These are phyloP conservation scores for Auricularia cornea DNA, from an alignment of 768 basidiomycete genomes.

Conservation along the genomic window DNA sequence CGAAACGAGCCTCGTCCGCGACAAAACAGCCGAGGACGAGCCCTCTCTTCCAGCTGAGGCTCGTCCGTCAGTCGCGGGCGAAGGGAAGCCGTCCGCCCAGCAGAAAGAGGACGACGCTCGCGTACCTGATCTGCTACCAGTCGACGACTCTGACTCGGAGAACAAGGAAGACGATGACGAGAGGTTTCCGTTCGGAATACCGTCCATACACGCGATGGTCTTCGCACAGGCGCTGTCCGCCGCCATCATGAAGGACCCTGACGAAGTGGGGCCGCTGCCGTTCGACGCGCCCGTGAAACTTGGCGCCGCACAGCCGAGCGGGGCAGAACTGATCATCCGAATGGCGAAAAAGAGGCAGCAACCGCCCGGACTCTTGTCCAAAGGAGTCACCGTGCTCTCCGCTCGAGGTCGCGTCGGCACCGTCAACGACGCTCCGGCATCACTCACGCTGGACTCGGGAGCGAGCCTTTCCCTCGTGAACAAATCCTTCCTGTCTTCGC, in stretches of 20 bases:
- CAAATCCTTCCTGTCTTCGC: not conserved
- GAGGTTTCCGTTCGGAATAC: not conserved
- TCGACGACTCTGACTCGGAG: not conserved
- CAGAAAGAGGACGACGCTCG: too few species aligned
- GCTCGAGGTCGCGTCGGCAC: not conserved
- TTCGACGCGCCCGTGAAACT: not conserved
- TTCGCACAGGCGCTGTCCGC: not conserved
- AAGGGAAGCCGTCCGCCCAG: too few species aligned
- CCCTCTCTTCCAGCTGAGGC: too few species aligned
- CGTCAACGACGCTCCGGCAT: not conserved
- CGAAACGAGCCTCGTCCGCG: too few species aligned
- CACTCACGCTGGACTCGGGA: not conserved
- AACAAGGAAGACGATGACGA: not conserved
- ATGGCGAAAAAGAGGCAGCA: not conserved
- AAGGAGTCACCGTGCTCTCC: not conserved
- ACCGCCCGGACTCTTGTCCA: not conserved
- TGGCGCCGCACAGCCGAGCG: too few species aligned
- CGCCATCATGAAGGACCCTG: not conserved
- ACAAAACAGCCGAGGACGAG: too few species aligned
- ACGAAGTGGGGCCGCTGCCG: not conserved
- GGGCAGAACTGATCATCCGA: too few species aligned
- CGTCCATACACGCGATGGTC: not conserved
- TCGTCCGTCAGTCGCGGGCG: too few species aligned
- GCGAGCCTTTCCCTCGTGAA: not conserved
- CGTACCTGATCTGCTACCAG: too few species aligned